Evolutionary conservation across 176 grass and related monocot genomes (phyloP).

Genomic region (Cenchrus purpureus): DNA sequence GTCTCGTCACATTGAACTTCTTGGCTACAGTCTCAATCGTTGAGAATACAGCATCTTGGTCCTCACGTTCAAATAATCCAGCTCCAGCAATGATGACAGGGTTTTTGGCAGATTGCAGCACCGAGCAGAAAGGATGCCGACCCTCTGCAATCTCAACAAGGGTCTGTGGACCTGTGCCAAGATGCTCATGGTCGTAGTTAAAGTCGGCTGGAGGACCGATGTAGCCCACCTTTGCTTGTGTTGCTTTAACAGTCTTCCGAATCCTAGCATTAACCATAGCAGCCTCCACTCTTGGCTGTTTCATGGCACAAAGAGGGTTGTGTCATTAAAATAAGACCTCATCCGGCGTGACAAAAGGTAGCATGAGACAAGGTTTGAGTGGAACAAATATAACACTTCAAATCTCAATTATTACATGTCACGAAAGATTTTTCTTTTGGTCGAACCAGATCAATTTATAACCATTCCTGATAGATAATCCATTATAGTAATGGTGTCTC

Average conservation of each 20-base stretch:
- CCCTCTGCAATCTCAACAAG: slow-evolving; percentile 84
- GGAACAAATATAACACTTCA: not conserved
- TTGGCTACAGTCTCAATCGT: slow-evolving; percentile 74
- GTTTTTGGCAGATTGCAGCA: slow-evolving; percentile 78
- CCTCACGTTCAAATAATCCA: slow-evolving; percentile 81
- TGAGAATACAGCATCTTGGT: slow-evolving; percentile 79
- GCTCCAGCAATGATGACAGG: slow-evolving; percentile 91
- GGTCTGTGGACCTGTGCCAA: slow-evolving; percentile 78
- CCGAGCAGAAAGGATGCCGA: slow-evolving; percentile 80
- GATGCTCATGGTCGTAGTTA: slow-evolving; percentile 89
- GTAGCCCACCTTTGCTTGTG: slow-evolving; percentile 90
- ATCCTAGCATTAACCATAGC: slow-evolving; percentile 98
- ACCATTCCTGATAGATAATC: not conserved
- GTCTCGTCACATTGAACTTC: slow-evolving; percentile 70
- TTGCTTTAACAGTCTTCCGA: slow-evolving; percentile 78
- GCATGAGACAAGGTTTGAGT: not conserved
- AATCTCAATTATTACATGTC: not conserved
- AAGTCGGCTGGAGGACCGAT: slow-evolving; percentile 88
- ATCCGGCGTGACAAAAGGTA: not conserved
- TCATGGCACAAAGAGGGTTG: not conserved
- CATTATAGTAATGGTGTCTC: not conserved
- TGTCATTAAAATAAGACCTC: not conserved
- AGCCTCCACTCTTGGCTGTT: slow-evolving; percentile 96
- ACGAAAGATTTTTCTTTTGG: not conserved
- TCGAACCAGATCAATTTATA: slow-evolving; percentile 10